phyloP scores from a whole-genome alignment of 345 rosid genomes.

The Eucalyptus victrix region DNA sequence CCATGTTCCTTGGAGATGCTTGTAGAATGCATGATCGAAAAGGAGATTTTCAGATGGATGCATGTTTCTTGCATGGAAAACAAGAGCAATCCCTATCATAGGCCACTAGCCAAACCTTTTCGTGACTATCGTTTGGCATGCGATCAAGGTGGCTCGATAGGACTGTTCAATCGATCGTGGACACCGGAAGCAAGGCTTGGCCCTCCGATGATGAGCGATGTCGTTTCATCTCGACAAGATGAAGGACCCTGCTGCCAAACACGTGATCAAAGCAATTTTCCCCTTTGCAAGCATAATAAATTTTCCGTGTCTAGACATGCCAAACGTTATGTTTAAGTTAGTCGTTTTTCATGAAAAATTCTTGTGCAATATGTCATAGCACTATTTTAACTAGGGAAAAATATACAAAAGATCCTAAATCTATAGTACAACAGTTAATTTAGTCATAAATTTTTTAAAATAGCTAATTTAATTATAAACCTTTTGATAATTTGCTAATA shows the following conservation, averaged over 20 bases:
- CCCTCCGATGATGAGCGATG: neutral
- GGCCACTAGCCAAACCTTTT: neutral
- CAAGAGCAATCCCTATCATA: neutral
- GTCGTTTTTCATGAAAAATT: neutral
- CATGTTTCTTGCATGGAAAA: neutral
- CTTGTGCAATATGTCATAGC: neutral
- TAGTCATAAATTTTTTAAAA: rapidly evolving
- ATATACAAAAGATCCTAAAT: neutral
- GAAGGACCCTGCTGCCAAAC: neutral
- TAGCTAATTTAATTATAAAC: neutral
- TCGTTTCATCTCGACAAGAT: neutral
- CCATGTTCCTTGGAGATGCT: neutral
- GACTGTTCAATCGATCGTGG: neutral
- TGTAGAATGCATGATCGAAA: neutral
- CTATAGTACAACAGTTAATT: rapidly evolving
- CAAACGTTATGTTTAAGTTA: neutral
- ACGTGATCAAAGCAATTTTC: neutral
- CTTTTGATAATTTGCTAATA: rapidly evolving
- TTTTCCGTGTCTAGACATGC: neutral
- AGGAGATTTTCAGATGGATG: neutral
- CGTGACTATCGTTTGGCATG: neutral
- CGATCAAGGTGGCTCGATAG: neutral
- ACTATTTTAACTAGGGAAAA: neutral
- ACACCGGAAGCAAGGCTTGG: neutral
- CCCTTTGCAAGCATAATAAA: neutral